These are phyloP conservation scores for Phytophthora sansomeana DNA, from an alignment of 352 stramenopile species.

Conservation along the genomic window DNA sequence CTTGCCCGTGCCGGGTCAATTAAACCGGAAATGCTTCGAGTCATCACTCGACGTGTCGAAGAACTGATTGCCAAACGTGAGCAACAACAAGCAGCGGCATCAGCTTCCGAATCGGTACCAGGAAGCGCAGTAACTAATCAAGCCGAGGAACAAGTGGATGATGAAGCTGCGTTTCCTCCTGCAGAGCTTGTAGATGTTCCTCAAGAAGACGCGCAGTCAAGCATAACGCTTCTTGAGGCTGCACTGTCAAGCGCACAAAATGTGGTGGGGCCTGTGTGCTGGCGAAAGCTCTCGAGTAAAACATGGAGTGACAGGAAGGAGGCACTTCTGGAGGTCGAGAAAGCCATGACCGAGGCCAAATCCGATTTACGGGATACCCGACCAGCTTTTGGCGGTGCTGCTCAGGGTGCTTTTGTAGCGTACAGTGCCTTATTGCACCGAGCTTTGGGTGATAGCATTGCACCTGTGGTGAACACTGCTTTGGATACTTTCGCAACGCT, in stretches of 20 bases:
- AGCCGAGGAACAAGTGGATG: conserved; percentile 47
- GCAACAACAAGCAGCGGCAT: conserved; percentile 37
- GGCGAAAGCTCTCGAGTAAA: conserved; percentile 84
- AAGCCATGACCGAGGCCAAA: conserved; percentile 72
- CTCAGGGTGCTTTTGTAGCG: conserved; percentile 70
- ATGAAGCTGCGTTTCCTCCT: conserved; percentile 40
- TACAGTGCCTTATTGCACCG: conserved; percentile 74
- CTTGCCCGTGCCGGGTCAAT: conserved; percentile 38
- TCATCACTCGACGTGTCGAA: conserved; percentile 80
- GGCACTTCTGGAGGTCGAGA: conserved; percentile 78
- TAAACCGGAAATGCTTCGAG: conserved; percentile 82
- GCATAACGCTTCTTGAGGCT: conserved; percentile 52
- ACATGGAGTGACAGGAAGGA: conserved; percentile 88
- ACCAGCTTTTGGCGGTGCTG: conserved; percentile 61
- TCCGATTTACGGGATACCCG: conserved; percentile 74
- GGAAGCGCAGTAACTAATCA: conserved; percentile 52
- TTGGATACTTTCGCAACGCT: conserved; percentile 77
- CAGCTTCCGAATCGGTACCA: conserved; percentile 31
- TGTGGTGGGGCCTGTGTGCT: conserved; percentile 70
- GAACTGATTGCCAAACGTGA: conserved; percentile 62
- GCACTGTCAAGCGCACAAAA: conserved; percentile 47
- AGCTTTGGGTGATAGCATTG: conserved; percentile 70
- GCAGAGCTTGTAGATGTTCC: conserved; percentile 40
- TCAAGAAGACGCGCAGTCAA: conserved; percentile 62
- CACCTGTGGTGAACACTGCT: conserved; percentile 75